Evolutionary conservation across 768 basidiomycete genomes (phyloP), one percentile per base, ranked within the genome.

Genomic region (Chalciporus sphaerocephalus): DNA sequence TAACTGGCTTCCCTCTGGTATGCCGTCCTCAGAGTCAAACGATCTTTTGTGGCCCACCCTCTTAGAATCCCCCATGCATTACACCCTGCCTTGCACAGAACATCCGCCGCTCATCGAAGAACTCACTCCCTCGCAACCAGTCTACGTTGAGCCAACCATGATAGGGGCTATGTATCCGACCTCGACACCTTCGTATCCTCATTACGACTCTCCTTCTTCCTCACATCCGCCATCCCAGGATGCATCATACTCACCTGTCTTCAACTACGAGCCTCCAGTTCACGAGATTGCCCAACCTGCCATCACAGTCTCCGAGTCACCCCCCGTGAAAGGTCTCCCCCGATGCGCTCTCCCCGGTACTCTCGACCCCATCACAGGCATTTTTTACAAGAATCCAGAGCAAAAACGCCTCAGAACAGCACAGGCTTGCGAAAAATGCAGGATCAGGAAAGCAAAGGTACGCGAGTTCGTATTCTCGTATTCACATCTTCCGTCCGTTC

Each of bases 341-440:
- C 58, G 53, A 20, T 47, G 46, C 32, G 65, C 71, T 5, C 70
- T 84, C 20, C 74, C 79, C 0, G 83, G 83, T 30, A 80, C 80
- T 0, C 69, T 86, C 28, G 81, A 86, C 60, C 79, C 79, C 1
- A 52, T 70, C 2, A 85, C 83, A 0, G 80, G 81, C n/a, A 75
- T 83, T 34, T 84, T 83, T 56, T 81, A 83, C 60, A 75, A 73
- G 13, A 75, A 79, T 0, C 74, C 79, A 1, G 81, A 85, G 52
- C 80, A 82, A 46, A 76, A 82, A 1, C 74, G 84, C 0, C 64
- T 84, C 23, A 75, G 85, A 40, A 87, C 86, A 0, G 79, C 80
- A 0, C 85, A 87, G 56, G 85, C 85, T 3, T 88, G 85, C 64
- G 81, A 87, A 56, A 83, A 83, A 58, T 87, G 86, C 60, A 75